These are phyloP conservation scores for Talaromyces sp. DNA, from an alignment of 2,329 filamentous ascomycete genomes.

Conservation along the genomic window DNA sequence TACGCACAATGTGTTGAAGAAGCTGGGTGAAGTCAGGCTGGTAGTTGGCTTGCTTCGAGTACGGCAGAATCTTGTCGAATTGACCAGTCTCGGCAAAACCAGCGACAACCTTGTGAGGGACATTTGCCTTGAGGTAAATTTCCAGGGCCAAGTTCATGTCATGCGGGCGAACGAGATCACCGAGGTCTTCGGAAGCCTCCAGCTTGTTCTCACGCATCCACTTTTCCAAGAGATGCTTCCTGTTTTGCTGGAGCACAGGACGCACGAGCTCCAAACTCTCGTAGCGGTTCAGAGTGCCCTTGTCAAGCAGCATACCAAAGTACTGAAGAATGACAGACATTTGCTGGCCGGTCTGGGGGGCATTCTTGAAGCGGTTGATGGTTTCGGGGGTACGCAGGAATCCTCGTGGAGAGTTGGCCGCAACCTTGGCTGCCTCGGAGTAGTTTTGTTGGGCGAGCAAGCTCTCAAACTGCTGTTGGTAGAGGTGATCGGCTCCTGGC, in stretches of 20 bases:
- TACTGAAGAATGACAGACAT: conserved; percentile 95
- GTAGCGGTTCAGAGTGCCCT: conserved; percentile 85
- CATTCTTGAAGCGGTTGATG: conserved; percentile 89
- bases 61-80: conserved; percentile 94
- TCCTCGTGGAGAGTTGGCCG: conserved; percentile 90
- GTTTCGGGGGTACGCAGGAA: conserved; percentile 93
- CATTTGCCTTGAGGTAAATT: conserved; percentile 87
- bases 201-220: conserved; percentile 97
- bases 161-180: conserved; percentile 85
- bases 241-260: conserved; percentile 86
- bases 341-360: conserved; percentile 63
- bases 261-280: conserved; percentile 91
- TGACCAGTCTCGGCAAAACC: conserved; percentile 92
- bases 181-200: conserved; percentile 91
- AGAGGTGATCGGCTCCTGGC: conserved; percentile 88
- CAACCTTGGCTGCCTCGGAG: conserved; percentile 86
- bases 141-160: conserved; percentile 81
- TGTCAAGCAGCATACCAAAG: conserved; percentile 94
- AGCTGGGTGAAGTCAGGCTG: conserved; percentile 92
- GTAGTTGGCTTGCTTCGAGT: conserved; percentile 78
- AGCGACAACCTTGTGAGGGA: conserved; percentile 89
- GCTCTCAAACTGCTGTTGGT: conserved; percentile 87
- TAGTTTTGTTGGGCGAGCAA: conserved; percentile 76
- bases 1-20: conserved; percentile 84
- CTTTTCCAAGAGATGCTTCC: conserved; percentile 94